Base-by-base conservation (phyloP, 1,284 basidiomycete genomes). In the Marasmius oreades region DNA sequence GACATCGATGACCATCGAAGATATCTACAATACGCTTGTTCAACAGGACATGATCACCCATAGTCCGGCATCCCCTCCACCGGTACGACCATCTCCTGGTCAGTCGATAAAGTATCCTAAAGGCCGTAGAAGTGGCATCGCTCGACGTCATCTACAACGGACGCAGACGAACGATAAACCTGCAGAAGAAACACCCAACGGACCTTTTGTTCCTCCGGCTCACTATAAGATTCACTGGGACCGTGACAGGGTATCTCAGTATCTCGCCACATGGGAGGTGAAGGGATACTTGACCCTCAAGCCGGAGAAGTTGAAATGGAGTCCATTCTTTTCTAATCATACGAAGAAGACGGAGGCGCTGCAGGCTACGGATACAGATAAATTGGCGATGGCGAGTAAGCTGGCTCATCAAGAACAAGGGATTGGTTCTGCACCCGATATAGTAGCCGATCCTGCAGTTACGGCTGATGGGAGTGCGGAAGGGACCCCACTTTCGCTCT, bases 301-400 rank as follows among this genome's bases (percentile, higher is more conserved):
- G 60, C 87, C 94, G 0, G 93, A 95, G 65, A 88, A 88, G 69
- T 79, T 99, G 59, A 94, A 93, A 67, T 99, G 97, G 92, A 95
- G 89, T 60, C 96, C 96, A 5, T 98, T 97, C 74, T 75, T 97
- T 42, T 72, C 95, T 37, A 50, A 50, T 20, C 47, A 50, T 26
- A 50, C 75, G 43, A 75, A 75, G 64, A 78, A 78, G 61, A 73
- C 75, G 45, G 74, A 72, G 56, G 71, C 72, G 46, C 58, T 61
- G 47, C 68, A 69, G 52, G 67, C 66, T 31, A 69, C 67, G 10
- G 50, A 59, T 47, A 54, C 64, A 57, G 23, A 48, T 37, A 23
- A 54, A 33, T 39, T 67, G n/a, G 62, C 57, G 52, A 51, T 58
- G 33, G 33, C 56, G 37, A 63, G 61, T 23, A 58, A 63, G 12